Evolutionary conservation across 176 grass and related monocot species (phyloP).

Genomic region (Aechmea fasciata): DNA sequence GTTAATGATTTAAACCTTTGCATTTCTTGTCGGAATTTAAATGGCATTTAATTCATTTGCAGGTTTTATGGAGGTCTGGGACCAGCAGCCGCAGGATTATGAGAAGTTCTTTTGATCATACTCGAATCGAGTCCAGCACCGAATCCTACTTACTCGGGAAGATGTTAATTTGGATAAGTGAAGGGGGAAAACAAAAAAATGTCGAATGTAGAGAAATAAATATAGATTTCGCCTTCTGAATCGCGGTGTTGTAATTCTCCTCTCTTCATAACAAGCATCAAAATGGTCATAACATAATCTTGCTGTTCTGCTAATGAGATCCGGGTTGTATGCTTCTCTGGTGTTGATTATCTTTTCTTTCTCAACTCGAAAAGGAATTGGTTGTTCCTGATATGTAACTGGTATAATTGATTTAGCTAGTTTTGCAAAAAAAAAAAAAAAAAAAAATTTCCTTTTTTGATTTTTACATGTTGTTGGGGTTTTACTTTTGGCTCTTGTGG

Average conservation of each 20-base stretch:
- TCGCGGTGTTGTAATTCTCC: neutral
- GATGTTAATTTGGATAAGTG: neutral
- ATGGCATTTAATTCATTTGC: neutral
- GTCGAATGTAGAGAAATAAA: neutral
- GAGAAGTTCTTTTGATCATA: conserved; percentile 23
- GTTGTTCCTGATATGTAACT: too few species aligned
- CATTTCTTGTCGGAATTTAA: neutral
- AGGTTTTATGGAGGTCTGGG: conserved; percentile 28
- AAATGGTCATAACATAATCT: neutral
- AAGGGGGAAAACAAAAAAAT: neutral
- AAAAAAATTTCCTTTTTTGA: too few species aligned
- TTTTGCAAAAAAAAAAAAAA: too few species aligned
- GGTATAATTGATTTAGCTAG: too few species aligned
- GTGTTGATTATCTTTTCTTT: too few species aligned
- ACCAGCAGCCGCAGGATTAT: conserved; percentile 19
- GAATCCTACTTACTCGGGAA: neutral
- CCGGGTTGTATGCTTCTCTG: neutral
- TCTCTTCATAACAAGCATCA: too few species aligned
- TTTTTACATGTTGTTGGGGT: too few species aligned
- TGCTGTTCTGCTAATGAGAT: neutral
- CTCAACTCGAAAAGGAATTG: too few species aligned
- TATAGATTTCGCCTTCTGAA: neutral
- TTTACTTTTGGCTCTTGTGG: too few species aligned
- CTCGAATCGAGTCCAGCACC: neutral
- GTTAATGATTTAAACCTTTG: neutral